Evolutionary conservation across 306 rosid species (phyloP).

Genomic region (Notholithocarpus densiflorus): DNA sequence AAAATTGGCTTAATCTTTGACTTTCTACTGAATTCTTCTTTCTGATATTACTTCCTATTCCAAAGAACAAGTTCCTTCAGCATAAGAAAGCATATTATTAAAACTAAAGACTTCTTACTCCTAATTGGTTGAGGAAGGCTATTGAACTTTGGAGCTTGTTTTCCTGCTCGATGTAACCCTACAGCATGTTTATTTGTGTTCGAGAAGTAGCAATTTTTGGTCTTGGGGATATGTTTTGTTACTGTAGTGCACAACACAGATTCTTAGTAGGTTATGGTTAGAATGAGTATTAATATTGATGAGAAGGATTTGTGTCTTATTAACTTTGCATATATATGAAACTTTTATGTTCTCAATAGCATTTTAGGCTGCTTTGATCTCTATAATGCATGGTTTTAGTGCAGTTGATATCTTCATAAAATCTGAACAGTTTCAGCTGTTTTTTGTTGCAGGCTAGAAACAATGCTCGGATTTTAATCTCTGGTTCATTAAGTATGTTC

Average conservation of each 20-base stretch:
- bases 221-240: no score
- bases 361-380: conserved; percentile 15
- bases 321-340: neutral
- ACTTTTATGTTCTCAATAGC: neutral
- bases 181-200: neutral
- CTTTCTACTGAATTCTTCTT: neutral
- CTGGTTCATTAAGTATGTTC: conserved; percentile 87
- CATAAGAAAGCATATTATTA: neutral
- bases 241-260: no score
- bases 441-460: conserved; percentile 76
- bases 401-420: neutral
- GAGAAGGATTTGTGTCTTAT: neutral
- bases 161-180: neutral
- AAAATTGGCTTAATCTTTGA: neutral
- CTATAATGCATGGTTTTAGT: conserved; percentile 5
- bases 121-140: neutral
- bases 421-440: neutral
- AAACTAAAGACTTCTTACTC: neutral
- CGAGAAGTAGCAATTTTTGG: neutral
- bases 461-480: conserved; percentile 87
- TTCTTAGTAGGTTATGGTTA: no score
- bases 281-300: neutral
- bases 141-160: neutral
- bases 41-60: neutral
- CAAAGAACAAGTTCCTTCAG: neutral